phyloP scores from a whole-genome alignment of 2,329 filamentous ascomycete genomes.

The Daldinia sp. region DNA sequence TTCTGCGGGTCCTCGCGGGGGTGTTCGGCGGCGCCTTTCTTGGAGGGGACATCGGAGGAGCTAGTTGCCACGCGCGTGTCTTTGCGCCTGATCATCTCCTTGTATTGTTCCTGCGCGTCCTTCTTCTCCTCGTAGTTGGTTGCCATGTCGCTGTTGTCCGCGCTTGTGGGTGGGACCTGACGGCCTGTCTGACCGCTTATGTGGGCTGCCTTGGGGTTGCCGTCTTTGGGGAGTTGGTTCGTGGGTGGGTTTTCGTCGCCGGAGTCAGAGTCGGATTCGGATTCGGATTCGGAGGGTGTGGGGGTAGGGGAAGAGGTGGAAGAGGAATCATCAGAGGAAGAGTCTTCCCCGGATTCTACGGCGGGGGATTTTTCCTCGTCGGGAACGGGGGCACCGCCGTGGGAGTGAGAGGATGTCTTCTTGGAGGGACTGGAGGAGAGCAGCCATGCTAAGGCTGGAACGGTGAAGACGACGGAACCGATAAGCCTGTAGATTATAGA shows the following conservation, averaged over 20 bases:
- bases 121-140: conserved; percentile 36
- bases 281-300: no score
- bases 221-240: neutral
- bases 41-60: conserved; percentile 38
- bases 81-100: conserved; percentile 31
- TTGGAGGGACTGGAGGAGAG: conserved; percentile 14
- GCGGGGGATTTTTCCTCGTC: conserved; percentile 21
- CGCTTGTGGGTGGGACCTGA: conserved; percentile 28
- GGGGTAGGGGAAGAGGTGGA: neutral
- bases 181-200: conserved; percentile 24
- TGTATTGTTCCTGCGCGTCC: conserved; percentile 37
- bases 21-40: conserved; percentile 38
- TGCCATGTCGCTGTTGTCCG: conserved; percentile 34
- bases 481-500: conserved; percentile 35
- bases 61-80: conserved; percentile 36
- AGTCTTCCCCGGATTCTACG: conserved; percentile 9
- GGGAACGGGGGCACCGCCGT: conserved; percentile 6
- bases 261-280: neutral
- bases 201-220: conserved; percentile 16
- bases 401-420: conserved; percentile 12
- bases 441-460: conserved; percentile 35
- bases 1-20: conserved; percentile 42
- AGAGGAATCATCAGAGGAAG: neutral
- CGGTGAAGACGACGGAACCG: conserved; percentile 37
- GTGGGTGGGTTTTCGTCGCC: neutral